These are phyloP conservation scores for Quercus bicolor DNA, from an alignment of 306 rosid genomes.

Conservation along the genomic window DNA sequence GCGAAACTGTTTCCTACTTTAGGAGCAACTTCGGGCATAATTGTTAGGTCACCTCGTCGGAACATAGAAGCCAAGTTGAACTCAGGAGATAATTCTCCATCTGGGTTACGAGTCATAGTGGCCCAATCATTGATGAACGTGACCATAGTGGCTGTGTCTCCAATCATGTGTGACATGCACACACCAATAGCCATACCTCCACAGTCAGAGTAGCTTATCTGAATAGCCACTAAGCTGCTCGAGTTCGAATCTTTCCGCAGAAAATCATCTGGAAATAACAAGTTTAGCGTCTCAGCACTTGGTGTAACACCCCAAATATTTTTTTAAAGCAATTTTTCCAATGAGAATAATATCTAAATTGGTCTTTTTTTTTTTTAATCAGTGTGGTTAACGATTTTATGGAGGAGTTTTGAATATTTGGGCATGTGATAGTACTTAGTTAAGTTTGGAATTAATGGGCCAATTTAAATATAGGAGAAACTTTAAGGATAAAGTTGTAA, in stretches of 20 bases:
- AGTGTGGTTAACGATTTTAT: too few relatives aligned
- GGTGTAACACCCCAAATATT: not conserved
- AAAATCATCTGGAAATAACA: conserved; percentile 31
- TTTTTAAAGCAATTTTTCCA: too few relatives aligned
- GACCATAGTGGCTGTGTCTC: conserved; percentile 32
- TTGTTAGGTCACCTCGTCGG: conserved; percentile 8
- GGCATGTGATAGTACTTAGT: too few relatives aligned
- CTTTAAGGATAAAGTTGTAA: too few relatives aligned
- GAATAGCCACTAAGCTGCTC: conserved; percentile 25
- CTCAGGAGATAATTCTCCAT: not conserved
- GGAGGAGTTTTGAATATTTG: too few relatives aligned
- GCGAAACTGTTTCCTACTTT: not conserved
- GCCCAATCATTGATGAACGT: conserved; percentile 54
- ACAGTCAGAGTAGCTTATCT: conserved; percentile 35
- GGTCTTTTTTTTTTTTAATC: too few relatives aligned
- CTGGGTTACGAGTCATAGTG: conserved; percentile 4
- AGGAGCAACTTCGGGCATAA: not conserved
- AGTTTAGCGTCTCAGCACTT: not conserved
- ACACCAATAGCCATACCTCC: conserved; percentile 45
- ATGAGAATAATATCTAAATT: too few relatives aligned
- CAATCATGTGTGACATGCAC: conserved; percentile 46
- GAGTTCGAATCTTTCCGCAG: conserved; percentile 12
- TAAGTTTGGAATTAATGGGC: too few relatives aligned
- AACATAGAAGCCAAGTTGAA: conserved; percentile 15
- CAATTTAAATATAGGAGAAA: too few relatives aligned